These are phyloP conservation scores for Apiotrichum brassicae DNA, from an alignment of 1,284 basidiomycete species.

Conservation along the genomic window DNA sequence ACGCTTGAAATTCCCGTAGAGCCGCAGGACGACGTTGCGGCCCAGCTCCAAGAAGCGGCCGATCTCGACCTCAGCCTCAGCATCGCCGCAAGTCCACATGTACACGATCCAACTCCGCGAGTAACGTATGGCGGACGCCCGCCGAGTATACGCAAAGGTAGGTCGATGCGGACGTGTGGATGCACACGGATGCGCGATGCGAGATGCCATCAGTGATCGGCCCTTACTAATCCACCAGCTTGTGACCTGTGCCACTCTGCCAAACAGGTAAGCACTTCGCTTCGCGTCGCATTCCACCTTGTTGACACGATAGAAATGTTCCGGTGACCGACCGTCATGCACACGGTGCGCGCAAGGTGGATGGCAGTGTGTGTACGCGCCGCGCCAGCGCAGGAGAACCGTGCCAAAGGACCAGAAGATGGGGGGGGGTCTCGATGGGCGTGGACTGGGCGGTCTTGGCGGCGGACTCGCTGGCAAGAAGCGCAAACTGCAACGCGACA, in stretches of 20 bases:
- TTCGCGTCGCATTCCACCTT: background rate
- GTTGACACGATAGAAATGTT: slow-evolving; percentile 37
- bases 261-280: slow-evolving; percentile 36
- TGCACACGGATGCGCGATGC: too few species aligned
- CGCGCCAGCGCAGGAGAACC: slow-evolving; percentile 43
- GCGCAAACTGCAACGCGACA: slow-evolving; percentile 33
- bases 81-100: slow-evolving; percentile 12
- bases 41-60: slow-evolving; percentile 7
- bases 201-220: background rate
- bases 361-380: slow-evolving; percentile 44
- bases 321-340: slow-evolving; percentile 43
- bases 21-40: slow-evolving; percentile 9
- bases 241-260: slow-evolving; percentile 45
- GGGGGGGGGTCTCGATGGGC: slow-evolving; percentile 14
- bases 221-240: slow-evolving; percentile 19
- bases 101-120: slow-evolving; percentile 1
- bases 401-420: slow-evolving; percentile 42
- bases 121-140: slow-evolving; percentile 25
- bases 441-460: background rate
- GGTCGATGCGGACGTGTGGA: too few species aligned
- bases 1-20: slow-evolving; percentile 18
- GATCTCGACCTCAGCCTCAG: slow-evolving; percentile 30
- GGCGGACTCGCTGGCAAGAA: slow-evolving; percentile 27
- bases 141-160: slow-evolving; percentile 42
- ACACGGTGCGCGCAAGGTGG: slow-evolving; percentile 41